A percentile compares a stretch with the other conserved stretches of the same genome.
Conservation (phyloP, 176 grass and related monocot genomes). For the Phoenix roebelenii region DNA sequence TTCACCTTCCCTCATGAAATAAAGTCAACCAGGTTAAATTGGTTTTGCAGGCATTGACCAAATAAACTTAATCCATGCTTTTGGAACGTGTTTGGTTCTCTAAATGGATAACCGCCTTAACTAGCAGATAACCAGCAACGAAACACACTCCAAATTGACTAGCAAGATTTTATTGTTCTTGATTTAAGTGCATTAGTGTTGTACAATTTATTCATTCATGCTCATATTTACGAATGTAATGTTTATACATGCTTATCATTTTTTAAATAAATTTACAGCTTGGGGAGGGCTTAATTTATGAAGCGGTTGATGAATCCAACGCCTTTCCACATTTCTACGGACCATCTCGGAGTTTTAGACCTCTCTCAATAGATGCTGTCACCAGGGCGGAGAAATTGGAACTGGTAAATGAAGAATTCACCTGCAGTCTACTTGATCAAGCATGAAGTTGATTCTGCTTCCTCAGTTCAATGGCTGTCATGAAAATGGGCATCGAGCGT, state of each 20-base stretch:
- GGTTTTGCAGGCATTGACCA: too few species aligned
- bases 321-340: conserved; percentile 90
- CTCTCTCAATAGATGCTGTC: conserved; percentile 36
- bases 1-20: too few species aligned
- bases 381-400: conserved; percentile 47
- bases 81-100: too few species aligned
- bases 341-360: conserved; percentile 41
- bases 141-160: too few species aligned
- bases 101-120: too few species aligned
- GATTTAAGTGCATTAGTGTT: not conserved
- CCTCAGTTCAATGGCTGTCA: not conserved
- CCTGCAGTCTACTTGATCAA: conserved; percentile 41
- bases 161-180: not conserved
- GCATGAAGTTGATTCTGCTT: not conserved
- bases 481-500: too few species aligned
- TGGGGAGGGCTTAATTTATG: conserved; percentile 58
- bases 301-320: conserved; percentile 43
- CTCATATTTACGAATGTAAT: not conserved
- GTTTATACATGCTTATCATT: not conserved
- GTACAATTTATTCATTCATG: too few species aligned
- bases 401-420: conserved; percentile 28
- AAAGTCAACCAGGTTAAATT: too few species aligned
- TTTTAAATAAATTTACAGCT: conserved; percentile 34
- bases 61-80: too few species aligned
- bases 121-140: too few species aligned